phyloP scores from a whole-genome alignment of 2,329 filamentous ascomycete genomes.

The Trichoderma arundinaceum region DNA sequence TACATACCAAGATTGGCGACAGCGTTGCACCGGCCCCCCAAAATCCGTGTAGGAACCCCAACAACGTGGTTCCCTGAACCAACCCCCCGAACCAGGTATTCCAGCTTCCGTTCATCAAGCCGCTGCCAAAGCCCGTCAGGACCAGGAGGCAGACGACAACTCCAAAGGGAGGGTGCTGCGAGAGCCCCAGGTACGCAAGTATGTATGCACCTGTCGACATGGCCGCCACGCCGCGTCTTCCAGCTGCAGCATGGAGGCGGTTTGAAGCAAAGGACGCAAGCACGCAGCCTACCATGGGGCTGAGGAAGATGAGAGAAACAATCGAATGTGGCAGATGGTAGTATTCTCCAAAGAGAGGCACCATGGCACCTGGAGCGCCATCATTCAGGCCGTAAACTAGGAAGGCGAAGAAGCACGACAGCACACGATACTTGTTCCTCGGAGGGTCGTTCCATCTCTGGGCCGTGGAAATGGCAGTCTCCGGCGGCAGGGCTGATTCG shows the following conservation, averaged over 20 bases:
- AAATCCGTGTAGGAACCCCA: conserved; percentile 71
- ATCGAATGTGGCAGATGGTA: conserved; percentile 50
- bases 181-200: conserved; percentile 65
- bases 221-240: conserved; percentile 64
- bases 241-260: conserved; percentile 47
- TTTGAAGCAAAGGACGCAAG: conserved; percentile 48
- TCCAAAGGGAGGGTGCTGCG: conserved; percentile 70
- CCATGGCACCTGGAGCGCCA: conserved; percentile 26
- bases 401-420: conserved; percentile 27
- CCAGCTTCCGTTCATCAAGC: conserved; percentile 64
- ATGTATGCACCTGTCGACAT: conserved; percentile 65
- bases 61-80: conserved; percentile 65
- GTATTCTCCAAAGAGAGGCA: conserved; percentile 39
- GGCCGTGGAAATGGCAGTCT: conserved; percentile 16
- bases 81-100: conserved; percentile 63
- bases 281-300: conserved; percentile 51
- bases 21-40: conserved; percentile 75
- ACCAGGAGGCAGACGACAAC: conserved; percentile 69
- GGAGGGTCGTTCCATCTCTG: conserved; percentile 31
- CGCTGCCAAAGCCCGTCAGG: conserved; percentile 73
- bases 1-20: conserved; percentile 68
- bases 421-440: conserved; percentile 25
- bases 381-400: conserved; percentile 31
- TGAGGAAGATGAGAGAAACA: conserved; percentile 53
- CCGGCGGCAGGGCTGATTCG: conserved; percentile 25